Percentiles rank a stretch among this genome's conserved stretches.
Evolutionary conservation across 208 protist species (phyloP).

Genomic region (Zelonia costaricensis): DNA sequence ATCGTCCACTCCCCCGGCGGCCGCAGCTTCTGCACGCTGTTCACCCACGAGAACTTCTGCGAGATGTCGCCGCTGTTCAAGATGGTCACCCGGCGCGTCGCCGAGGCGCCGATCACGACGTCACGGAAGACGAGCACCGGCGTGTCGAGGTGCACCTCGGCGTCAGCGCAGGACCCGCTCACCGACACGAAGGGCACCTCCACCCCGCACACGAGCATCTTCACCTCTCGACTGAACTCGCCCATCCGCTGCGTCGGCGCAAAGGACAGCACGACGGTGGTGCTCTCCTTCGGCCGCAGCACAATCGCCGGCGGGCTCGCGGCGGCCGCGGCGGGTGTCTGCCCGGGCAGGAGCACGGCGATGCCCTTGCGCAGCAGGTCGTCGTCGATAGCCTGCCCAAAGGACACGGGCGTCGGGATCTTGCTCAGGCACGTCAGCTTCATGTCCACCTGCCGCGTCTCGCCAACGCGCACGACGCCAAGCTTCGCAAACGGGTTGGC

Average conservation of each 20-base stretch:
- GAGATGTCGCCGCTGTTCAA: constrained; percentile 97
- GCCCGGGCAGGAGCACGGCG: constrained; percentile 34
- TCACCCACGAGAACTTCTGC: constrained; percentile 90
- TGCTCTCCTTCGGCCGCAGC: constrained; percentile 85
- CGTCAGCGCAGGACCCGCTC: constrained; percentile 91
- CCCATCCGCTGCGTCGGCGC: constrained; percentile 81
- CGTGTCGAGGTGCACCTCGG: constrained; percentile 95
- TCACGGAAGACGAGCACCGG: constrained; percentile 90
- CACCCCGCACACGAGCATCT: constrained; percentile 89
- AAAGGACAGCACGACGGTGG: constrained; percentile 77
- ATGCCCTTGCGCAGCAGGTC: constrained; percentile 76
- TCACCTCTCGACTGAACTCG: constrained; percentile 88
- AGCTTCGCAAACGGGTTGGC: constrained; percentile 79
- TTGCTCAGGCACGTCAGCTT: constrained; percentile 88
- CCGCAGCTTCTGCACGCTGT: constrained; percentile 20
- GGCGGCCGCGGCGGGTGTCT: constrained; percentile 1
- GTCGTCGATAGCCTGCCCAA: constrained; percentile 61
- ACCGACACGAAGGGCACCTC: constrained; percentile 86
- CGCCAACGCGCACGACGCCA: constrained; percentile 81
- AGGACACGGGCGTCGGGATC: constrained; percentile 77
- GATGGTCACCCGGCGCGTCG: constrained; percentile 82
- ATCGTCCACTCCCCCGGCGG: constrained; percentile 75
- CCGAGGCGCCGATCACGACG: constrained; percentile 81
- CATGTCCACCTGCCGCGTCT: constrained; percentile 67
- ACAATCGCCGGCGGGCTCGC: constrained; percentile 26